Evolutionary conservation across 2,329 filamentous ascomycete species (phyloP).

Genomic region (Sclerotinia glacialis): DNA sequence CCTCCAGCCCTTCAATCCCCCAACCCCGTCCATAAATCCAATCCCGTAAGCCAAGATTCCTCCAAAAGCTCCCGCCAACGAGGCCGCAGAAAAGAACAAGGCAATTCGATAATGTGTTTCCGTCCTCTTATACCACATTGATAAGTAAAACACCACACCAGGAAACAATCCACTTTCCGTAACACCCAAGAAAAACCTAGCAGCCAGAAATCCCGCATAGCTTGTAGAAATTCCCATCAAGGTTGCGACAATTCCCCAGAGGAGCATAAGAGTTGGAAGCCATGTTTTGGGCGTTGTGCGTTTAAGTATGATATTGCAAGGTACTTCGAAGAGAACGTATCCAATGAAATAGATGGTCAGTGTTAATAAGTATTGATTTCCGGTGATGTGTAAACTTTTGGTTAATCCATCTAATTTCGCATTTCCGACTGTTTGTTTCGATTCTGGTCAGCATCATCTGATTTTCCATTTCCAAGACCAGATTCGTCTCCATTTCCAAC

Average conservation of each 20-base stretch:
- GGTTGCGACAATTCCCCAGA: constrained; percentile 55
- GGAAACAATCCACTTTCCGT: constrained; percentile 55
- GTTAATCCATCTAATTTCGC: constrained; percentile 56
- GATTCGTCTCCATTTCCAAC: too few species aligned
- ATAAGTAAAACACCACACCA: constrained; percentile 50
- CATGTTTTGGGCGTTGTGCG: constrained; percentile 56
- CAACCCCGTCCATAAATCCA: constrained; percentile 51
- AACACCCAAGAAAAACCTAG: constrained; percentile 55
- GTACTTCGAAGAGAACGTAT: constrained; percentile 57
- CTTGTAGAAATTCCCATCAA: constrained; percentile 50
- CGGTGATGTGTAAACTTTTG: constrained; percentile 52
- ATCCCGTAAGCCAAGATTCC: constrained; percentile 57
- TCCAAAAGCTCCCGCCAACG: constrained; percentile 55
- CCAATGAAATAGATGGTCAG: constrained; percentile 65
- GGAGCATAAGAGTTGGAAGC: constrained; percentile 56
- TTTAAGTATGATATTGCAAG: constrained; percentile 62
- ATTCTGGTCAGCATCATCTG: background rate
- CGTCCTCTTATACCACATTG: constrained; percentile 53
- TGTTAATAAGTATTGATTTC: constrained; percentile 62
- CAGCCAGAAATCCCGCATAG: constrained; percentile 50
- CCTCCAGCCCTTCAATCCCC: constrained; percentile 52
- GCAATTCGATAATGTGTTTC: constrained; percentile 56
- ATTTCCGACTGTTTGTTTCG: constrained; percentile 51
- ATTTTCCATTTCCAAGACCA: background rate
- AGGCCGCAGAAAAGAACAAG: constrained; percentile 55